Percentiles rank a stretch among this genome's conserved stretches.
These are phyloP conservation scores for Cordyceps militaris DNA, from an alignment of 2,329 filamentous ascomycete genomes.

Conservation along the genomic window DNA sequence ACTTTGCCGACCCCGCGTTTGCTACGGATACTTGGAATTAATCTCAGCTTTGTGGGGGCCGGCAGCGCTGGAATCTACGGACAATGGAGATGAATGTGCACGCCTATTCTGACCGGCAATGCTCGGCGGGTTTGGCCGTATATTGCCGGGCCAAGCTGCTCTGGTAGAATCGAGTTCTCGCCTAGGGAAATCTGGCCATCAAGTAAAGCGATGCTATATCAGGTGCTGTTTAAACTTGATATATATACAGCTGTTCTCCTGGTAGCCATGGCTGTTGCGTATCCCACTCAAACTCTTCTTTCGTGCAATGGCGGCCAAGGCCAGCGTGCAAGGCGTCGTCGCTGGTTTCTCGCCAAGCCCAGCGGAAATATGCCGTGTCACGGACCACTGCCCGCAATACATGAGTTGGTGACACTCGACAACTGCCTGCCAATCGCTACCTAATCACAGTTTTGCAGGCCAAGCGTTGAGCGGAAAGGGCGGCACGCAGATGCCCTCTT, in stretches of 20 bases:
- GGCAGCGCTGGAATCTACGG: too few species aligned
- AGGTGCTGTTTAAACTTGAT: too few species aligned
- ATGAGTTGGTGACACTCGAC: conserved; percentile 4
- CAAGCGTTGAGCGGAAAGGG: conserved; percentile 52
- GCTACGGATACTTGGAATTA: too few species aligned
- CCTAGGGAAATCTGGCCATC: neutral
- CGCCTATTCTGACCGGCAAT: neutral
- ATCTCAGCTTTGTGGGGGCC: too few species aligned
- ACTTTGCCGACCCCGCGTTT: neutral
- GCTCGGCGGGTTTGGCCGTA: neutral
- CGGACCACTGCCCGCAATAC: conserved; percentile 3
- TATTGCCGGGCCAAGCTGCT: neutral
- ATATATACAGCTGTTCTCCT: too few species aligned
- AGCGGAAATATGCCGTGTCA: conserved; percentile 1
- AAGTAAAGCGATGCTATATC: neutral
- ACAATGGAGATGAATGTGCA: neutral
- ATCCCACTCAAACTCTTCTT: neutral
- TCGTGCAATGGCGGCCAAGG: neutral
- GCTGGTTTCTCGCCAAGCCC: neutral
- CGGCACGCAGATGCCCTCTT: conserved; percentile 70
- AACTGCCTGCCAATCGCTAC: neutral
- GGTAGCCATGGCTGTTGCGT: too few species aligned
- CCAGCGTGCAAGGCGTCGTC: neutral
- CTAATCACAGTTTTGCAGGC: conserved; percentile 7
- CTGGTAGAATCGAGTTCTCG: neutral